Evolutionary conservation across 495 filamentous ascomycete genomes (phyloP).

Genomic region (Chlorociboria aeruginascens): DNA sequence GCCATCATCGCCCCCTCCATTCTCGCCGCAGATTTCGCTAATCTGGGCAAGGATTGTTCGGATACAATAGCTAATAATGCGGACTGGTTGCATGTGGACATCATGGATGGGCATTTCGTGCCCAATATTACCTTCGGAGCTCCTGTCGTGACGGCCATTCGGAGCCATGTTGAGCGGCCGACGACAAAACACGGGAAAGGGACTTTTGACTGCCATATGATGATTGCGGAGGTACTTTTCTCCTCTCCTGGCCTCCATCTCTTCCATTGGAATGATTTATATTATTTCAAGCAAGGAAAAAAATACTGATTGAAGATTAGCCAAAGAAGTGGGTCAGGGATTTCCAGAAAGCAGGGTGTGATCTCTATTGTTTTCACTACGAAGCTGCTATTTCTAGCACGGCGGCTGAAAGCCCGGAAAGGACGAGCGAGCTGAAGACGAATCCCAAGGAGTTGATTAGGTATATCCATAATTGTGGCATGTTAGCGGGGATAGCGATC

Average conservation of each 20-base stretch:
- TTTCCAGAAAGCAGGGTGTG: slow-evolving; percentile 87
- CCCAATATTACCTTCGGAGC: slow-evolving; percentile 96
- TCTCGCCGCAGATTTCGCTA: slow-evolving; percentile 87
- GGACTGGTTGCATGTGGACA: slow-evolving; percentile 84
- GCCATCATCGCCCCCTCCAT: slow-evolving; percentile 96
- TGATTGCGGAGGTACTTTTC: slow-evolving; percentile 80
- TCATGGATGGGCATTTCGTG: slow-evolving; percentile 97
- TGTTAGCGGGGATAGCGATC: slow-evolving; percentile 90
- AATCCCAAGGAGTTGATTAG: slow-evolving; percentile 73
- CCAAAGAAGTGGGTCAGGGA: slow-evolving; percentile 96
- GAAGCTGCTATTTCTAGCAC: slow-evolving; percentile 83
- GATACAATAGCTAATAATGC: slow-evolving; percentile 71
- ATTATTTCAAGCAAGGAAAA: neutral
- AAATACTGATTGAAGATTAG: slow-evolving; percentile 28
- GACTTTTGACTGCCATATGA: slow-evolving; percentile 99
- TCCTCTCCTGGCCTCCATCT: neutral
- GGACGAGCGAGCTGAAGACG: slow-evolving; percentile 51
- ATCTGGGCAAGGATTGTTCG: slow-evolving; percentile 72
- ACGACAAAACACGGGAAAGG: slow-evolving; percentile 49
- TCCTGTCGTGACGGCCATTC: slow-evolving; percentile 88
- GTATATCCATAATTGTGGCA: slow-evolving; percentile 77
- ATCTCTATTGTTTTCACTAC: slow-evolving; percentile 99
- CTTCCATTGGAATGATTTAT: neutral
- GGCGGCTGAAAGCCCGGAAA: slow-evolving; percentile 68
- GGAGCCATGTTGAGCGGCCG: slow-evolving; percentile 63